Percentiles rank a stretch among this genome's conserved stretches.
Evolutionary conservation across 2,329 filamentous ascomycete species (phyloP).

Genomic region (Dryadomyces quercivorus): DNA sequence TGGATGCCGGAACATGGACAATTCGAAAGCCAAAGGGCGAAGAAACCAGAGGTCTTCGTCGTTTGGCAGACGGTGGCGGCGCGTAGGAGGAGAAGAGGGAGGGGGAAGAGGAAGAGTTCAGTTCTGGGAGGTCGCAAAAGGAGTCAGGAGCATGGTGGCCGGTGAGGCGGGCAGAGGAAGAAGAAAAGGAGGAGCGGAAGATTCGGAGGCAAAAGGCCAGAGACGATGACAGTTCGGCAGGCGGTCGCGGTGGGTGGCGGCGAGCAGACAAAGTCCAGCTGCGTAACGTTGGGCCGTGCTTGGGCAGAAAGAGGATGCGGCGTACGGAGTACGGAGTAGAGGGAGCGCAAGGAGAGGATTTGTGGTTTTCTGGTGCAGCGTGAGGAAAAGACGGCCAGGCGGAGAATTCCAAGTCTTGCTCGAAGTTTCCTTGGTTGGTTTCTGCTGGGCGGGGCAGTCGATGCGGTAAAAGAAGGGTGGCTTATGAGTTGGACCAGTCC

Average conservation of each 20-base stretch:
- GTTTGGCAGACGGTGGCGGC: background rate
- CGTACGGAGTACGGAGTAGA: background rate
- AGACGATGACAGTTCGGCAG: background rate
- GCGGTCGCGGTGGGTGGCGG: background rate
- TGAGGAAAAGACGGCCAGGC: background rate
- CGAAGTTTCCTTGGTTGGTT: background rate
- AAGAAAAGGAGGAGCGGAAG: background rate
- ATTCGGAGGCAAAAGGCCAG: background rate
- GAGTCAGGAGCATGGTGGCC: no score
- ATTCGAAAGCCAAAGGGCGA: background rate
- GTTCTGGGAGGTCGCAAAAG: no score
- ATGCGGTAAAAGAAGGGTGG: background rate
- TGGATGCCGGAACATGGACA: background rate
- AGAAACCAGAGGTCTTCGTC: background rate
- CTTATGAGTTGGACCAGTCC: slow-evolving; percentile 1
- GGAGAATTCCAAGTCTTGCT: background rate
- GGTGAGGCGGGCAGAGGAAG: background rate
- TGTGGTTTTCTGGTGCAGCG: background rate
- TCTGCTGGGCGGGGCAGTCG: background rate
- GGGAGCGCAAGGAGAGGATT: background rate
- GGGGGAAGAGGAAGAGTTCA: no score
- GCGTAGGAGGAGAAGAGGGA: background rate
- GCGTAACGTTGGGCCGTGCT: background rate
- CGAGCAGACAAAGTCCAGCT: background rate
- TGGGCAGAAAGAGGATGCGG: background rate